Evolutionary conservation across 1,284 basidiomycete species (phyloP).

Genomic region (Uromyces viciae-fabae): DNA sequence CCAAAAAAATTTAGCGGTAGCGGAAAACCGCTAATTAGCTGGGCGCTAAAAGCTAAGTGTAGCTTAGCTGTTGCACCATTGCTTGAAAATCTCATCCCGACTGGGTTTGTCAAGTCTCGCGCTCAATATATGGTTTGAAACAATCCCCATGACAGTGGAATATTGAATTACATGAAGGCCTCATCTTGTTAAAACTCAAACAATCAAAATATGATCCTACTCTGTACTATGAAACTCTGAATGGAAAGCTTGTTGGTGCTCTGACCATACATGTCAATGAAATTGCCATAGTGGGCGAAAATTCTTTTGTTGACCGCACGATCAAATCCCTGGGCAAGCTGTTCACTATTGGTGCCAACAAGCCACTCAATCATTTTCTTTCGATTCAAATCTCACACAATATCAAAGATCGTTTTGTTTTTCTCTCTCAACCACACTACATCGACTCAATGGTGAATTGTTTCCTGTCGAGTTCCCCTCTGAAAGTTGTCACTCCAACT

Average conservation of each 20-base stretch:
- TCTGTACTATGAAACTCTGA: neutral
- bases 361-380: neutral
- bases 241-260: neutral
- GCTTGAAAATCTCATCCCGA: too few species aligned
- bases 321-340: neutral
- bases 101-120: neutral
- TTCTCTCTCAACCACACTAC: neutral
- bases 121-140: constrained; percentile 33
- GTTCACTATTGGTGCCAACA: neutral
- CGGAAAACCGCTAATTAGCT: too few species aligned
- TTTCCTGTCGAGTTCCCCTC: neutral
- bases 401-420: neutral
- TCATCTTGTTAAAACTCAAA: neutral
- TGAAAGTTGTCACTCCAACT: neutral
- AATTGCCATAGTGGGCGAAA: neutral
- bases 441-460: neutral
- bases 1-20: too few species aligned
- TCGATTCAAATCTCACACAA: neutral
- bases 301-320: neutral
- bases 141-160: constrained; percentile 30
- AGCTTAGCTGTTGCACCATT: too few species aligned
- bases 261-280: neutral
- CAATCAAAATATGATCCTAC: constrained; percentile 23
- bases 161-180: neutral
- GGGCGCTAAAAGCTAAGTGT: too few species aligned